phyloP scores from a whole-genome alignment of 306 rosid species.

The Citrullus colocynthis region DNA sequence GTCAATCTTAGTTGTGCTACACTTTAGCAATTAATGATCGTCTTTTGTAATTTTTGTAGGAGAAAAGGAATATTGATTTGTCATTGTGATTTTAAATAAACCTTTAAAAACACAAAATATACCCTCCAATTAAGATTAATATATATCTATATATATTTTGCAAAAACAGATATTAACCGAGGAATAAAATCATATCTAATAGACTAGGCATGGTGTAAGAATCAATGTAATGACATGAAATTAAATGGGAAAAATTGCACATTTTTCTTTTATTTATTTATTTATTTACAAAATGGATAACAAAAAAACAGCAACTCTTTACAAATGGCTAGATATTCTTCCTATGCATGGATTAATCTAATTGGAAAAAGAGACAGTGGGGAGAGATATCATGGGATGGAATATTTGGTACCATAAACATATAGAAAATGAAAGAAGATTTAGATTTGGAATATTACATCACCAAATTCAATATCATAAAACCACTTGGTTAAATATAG shows the following conservation, averaged over 20 bases:
- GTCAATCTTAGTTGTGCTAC: too few relatives aligned
- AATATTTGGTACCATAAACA: not conserved
- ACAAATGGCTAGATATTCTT: not conserved
- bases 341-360: not conserved
- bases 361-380: not conserved
- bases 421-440: not conserved
- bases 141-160: not conserved
- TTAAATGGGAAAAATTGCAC: not conserved
- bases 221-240: not conserved
- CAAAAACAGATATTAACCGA: not conserved
- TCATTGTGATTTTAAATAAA: not conserved
- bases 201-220: not conserved
- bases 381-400: not conserved
- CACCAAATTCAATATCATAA: not conserved
- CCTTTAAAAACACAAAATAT: not conserved
- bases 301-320: not conserved
- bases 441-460: not conserved
- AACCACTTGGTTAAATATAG: not conserved
- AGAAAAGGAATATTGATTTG: not conserved
- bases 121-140: not conserved
- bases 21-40: too few relatives aligned
- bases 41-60: too few relatives aligned
- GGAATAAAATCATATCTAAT: constrained; percentile 5
- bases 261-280: not conserved
- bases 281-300: not conserved